phyloP scores from a whole-genome alignment of 1,139 yeast species.

The Pichia sp. region DNA sequence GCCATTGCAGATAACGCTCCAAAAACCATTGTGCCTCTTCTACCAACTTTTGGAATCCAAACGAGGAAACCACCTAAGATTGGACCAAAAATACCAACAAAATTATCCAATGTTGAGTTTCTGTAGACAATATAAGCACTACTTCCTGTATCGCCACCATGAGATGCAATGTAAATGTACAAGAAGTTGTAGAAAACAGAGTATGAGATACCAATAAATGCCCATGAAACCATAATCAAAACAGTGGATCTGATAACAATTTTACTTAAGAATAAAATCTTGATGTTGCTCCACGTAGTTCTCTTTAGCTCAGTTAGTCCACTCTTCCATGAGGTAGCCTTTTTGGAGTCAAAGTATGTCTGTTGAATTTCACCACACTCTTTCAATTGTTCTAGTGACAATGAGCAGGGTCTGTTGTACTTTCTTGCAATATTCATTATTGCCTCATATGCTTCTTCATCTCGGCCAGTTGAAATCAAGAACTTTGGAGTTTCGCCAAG shows the following conservation, averaged over 20 bases:
- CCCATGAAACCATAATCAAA: slow-evolving; percentile 41
- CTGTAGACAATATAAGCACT: slow-evolving; percentile 39
- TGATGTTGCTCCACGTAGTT: slow-evolving; percentile 26
- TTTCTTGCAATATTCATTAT: slow-evolving; percentile 36
- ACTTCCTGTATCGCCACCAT: slow-evolving; percentile 39
- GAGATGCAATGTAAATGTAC: slow-evolving; percentile 38
- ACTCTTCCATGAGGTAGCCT: slow-evolving; percentile 12
- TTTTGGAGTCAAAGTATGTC: slow-evolving; percentile 11
- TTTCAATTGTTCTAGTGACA: slow-evolving; percentile 39
- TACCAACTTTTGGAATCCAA: slow-evolving; percentile 41
- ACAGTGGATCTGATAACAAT: slow-evolving; percentile 35
- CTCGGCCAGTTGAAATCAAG: slow-evolving; percentile 44
- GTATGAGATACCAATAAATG: slow-evolving; percentile 44
- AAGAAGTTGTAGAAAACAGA: slow-evolving; percentile 46
- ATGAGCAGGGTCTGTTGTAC: slow-evolving; percentile 35
- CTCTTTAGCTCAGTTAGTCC: slow-evolving; percentile 19
- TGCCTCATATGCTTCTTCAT: slow-evolving; percentile 39
- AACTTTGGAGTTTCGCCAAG: slow-evolving; percentile 55
- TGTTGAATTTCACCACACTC: slow-evolving; percentile 35
- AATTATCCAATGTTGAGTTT: slow-evolving; percentile 44
- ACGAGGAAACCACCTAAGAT: slow-evolving; percentile 42
- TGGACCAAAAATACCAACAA: slow-evolving; percentile 51
- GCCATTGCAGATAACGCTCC: slow-evolving; percentile 50
- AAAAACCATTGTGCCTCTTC: slow-evolving; percentile 48
- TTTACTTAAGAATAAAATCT: slow-evolving; percentile 33